Evolutionary conservation across 2,329 filamentous ascomycete species (phyloP).

Genomic region (Ophiocordyceps camponoti-leonardi): DNA sequence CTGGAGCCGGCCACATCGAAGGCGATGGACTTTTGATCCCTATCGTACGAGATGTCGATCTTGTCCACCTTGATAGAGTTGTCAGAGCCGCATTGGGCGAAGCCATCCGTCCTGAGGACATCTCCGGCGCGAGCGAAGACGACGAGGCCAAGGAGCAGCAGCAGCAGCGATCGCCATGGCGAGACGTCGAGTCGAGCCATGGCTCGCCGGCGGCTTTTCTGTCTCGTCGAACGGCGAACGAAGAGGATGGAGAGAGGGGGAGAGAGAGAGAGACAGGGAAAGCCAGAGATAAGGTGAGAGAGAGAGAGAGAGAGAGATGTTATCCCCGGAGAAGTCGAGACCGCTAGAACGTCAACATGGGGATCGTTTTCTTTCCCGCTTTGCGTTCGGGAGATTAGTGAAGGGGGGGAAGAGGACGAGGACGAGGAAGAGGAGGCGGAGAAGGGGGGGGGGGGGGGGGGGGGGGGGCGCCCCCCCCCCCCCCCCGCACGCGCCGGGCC

Average conservation of each 20-base stretch:
- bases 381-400: too few relatives aligned
- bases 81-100: conserved; percentile 47
- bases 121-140: conserved; percentile 43
- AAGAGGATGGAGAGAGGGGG: too few relatives aligned
- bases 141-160: conserved; percentile 17
- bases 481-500: too few relatives aligned
- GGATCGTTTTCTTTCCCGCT: too few relatives aligned
- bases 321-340: too few relatives aligned
- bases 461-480: too few relatives aligned
- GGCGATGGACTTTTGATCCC: conserved; percentile 49
- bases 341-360: too few relatives aligned
- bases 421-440: too few relatives aligned
- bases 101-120: conserved; percentile 65
- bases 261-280: neutral
- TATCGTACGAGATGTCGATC: conserved; percentile 66
- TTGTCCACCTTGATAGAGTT: conserved; percentile 49
- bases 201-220: neutral
- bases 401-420: too few relatives aligned
- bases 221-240: too few relatives aligned
- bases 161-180: conserved; percentile 16
- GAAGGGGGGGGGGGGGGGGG: too few relatives aligned
- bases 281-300: too few relatives aligned
- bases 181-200: conserved; percentile 16
- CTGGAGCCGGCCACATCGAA: conserved; percentile 78
- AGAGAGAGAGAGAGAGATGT: neutral